phyloP scores from a whole-genome alignment of 176 grass and related monocot species.

The Tillandsia fasciculata region DNA sequence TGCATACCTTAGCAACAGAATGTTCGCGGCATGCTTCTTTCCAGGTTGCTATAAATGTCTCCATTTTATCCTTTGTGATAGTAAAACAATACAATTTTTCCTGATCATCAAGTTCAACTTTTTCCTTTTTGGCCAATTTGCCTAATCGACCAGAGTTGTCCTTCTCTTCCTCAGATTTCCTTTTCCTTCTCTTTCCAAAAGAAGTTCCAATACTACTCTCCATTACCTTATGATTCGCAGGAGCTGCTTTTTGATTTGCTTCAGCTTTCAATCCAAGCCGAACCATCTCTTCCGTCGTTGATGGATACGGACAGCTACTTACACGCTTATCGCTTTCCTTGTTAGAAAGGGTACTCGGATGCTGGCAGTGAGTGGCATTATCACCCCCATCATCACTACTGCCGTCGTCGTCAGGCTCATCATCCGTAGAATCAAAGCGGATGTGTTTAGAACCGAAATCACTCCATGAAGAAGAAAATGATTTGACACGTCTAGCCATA shows the following conservation, averaged over 20 bases:
- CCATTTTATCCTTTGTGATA: slow-evolving; percentile 39
- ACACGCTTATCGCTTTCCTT: slow-evolving; percentile 35
- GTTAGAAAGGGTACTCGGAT: slow-evolving; percentile 24
- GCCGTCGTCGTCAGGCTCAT: slow-evolving; percentile 32
- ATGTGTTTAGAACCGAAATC: slow-evolving; percentile 53
- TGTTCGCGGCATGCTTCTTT: slow-evolving; percentile 71
- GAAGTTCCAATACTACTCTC: slow-evolving; percentile 11
- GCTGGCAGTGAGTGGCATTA: slow-evolving; percentile 26
- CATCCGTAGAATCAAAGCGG: slow-evolving; percentile 65
- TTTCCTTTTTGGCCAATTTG: slow-evolving; percentile 36
- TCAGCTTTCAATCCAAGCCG: slow-evolving; percentile 72
- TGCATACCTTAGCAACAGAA: slow-evolving; percentile 59
- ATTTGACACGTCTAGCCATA: slow-evolving; percentile 42
- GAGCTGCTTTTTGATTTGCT: slow-evolving; percentile 27
- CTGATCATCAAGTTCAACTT: slow-evolving; percentile 20
- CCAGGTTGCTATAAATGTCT: slow-evolving; percentile 84
- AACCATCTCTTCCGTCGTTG: slow-evolving; percentile 72
- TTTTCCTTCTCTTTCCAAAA: slow-evolving; percentile 55
- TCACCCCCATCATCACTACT: slow-evolving; percentile 22
- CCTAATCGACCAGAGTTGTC: slow-evolving; percentile 24
- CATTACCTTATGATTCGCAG: slow-evolving; percentile 27
- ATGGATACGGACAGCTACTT: slow-evolving; percentile 82
- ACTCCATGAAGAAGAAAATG: slow-evolving; percentile 25
- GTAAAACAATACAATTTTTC: slow-evolving; percentile 22
- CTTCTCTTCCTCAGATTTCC: slow-evolving; percentile 39